phyloP scores from a whole-genome alignment of 139 green algal species.

The Picochlorum sp. region DNA sequence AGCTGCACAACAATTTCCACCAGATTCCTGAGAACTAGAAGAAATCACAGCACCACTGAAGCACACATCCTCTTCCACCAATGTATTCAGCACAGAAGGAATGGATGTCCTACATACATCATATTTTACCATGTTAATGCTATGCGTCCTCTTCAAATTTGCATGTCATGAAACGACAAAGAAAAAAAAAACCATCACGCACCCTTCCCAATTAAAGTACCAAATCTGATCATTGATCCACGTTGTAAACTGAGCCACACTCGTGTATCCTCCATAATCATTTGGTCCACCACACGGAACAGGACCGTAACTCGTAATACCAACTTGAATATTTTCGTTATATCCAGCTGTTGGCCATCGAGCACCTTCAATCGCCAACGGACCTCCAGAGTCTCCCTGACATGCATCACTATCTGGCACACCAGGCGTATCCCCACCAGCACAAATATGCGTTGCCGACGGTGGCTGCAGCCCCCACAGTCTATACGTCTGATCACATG shows the following conservation, averaged over 20 bases:
- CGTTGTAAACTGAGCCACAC: background rate
- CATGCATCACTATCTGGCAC: too few species aligned
- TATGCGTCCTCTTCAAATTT: too few species aligned
- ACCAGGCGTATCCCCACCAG: background rate
- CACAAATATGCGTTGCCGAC: background rate
- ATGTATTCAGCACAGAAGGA: background rate
- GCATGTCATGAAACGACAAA: too few species aligned
- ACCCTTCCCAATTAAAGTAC: slow-evolving; percentile 3
- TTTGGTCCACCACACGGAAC: background rate
- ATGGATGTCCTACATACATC: background rate
- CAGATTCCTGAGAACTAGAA: background rate
- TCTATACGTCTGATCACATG: background rate
- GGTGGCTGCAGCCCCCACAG: background rate
- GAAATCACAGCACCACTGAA: background rate
- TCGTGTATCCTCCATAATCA: background rate
- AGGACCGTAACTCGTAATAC: slow-evolving; percentile 1
- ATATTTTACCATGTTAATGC: background rate
- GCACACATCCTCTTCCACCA: background rate
- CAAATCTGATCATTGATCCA: slow-evolving; percentile 2
- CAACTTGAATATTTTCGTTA: slow-evolving; percentile 3
- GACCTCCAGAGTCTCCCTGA: background rate
- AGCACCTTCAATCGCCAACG: background rate
- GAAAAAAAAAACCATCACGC: background rate
- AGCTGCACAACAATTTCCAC: background rate
- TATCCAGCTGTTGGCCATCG: slow-evolving; percentile 3